phyloP scores from a whole-genome alignment of 176 grass and related monocot genomes.

The Chrysopogon serrulatus region DNA sequence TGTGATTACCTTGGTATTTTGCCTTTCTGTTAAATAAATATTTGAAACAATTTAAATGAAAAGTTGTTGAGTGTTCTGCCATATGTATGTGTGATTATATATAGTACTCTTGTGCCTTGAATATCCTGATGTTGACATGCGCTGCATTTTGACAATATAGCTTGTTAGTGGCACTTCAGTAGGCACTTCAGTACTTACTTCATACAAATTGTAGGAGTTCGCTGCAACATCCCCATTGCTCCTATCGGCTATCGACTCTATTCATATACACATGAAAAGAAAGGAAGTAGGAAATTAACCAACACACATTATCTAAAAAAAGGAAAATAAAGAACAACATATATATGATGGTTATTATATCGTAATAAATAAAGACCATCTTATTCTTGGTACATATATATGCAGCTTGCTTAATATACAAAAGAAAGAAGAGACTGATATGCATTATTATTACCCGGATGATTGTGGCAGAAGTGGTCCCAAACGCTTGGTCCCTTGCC shows the following conservation, averaged over 20 bases:
- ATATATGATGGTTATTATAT: background rate
- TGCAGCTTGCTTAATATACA: background rate
- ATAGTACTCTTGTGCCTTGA: too few relatives aligned
- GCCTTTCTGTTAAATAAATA: too few relatives aligned
- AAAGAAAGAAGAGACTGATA: background rate
- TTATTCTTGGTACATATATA: too few relatives aligned
- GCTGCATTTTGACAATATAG: too few relatives aligned
- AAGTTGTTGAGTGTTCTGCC: too few relatives aligned
- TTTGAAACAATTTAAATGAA: too few relatives aligned
- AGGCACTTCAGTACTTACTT: background rate
- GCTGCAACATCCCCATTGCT: background rate
- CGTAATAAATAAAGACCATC: too few relatives aligned
- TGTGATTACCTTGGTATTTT: too few relatives aligned
- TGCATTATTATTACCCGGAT: background rate
- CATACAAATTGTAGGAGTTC: background rate
- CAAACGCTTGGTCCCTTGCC: slow-evolving; percentile 7
- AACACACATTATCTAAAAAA: too few relatives aligned
- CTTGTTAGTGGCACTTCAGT: background rate
- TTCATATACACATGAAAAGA: background rate
- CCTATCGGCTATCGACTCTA: background rate
- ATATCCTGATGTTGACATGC: too few relatives aligned
- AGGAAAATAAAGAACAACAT: background rate
- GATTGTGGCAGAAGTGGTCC: slow-evolving; percentile 7
- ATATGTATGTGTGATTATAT: too few relatives aligned
- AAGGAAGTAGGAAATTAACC: background rate